A percentile compares a stretch with the other conserved stretches of the same genome.
Evolutionary conservation across 2,329 filamentous ascomycete genomes (phyloP).

Genomic region (Pseudofabraea citricarpa): DNA sequence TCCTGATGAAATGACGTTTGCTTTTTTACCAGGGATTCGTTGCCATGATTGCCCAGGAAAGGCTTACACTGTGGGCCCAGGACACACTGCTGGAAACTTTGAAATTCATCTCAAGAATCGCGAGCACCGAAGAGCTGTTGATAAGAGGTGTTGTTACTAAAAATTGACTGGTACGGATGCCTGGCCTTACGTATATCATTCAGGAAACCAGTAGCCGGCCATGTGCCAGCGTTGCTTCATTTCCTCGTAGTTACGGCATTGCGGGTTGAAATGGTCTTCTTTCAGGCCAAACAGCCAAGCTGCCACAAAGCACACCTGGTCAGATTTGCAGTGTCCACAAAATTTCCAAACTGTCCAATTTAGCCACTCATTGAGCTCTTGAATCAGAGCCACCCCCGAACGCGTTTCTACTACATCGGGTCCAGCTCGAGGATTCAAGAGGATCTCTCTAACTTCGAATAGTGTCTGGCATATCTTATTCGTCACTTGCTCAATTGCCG

Average conservation of each 20-base stretch:
- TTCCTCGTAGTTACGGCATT: neutral
- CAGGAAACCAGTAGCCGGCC: neutral
- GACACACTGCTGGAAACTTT: too few relatives aligned
- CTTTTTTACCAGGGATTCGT: too few relatives aligned
- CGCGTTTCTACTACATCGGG: neutral
- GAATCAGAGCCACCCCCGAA: neutral
- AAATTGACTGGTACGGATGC: too few relatives aligned
- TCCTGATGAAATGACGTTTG: too few relatives aligned
- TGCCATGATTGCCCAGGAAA: too few relatives aligned
- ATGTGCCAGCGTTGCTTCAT: neutral
- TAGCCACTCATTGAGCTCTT: neutral
- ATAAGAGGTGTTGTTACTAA: too few relatives aligned
- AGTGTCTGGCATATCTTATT: neutral
- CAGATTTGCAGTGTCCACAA: neutral
- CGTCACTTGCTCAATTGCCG: neutral
- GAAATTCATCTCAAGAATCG: too few relatives aligned
- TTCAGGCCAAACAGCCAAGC: neutral
- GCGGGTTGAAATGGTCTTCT: neutral
- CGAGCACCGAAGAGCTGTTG: too few relatives aligned
- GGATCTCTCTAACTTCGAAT: neutral
- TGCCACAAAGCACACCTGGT: neutral
- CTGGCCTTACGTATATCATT: too few relatives aligned
- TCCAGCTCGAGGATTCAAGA: neutral
- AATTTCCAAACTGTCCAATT: constrained; percentile 1
- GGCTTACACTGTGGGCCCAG: too few relatives aligned